These are phyloP conservation scores for Nasturtium officinale DNA, from an alignment of 345 rosid species.

Conservation along the genomic window DNA sequence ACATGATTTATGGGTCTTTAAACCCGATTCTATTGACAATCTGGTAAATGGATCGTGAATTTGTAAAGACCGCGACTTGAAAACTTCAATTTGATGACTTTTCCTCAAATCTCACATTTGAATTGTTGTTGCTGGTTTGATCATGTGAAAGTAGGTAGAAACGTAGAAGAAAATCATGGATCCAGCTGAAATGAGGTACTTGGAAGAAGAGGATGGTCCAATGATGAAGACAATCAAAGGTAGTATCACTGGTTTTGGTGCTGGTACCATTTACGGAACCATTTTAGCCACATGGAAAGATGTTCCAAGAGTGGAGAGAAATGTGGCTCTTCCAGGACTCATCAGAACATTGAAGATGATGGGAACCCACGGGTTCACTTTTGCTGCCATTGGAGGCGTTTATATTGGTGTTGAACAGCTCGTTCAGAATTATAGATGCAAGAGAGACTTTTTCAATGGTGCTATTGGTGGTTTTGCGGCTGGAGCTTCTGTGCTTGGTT, in stretches of 20 bases:
- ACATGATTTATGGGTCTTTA: not conserved
- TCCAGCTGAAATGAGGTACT: conserved; percentile 80
- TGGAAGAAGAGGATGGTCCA: conserved; percentile 81
- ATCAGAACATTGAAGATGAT: conserved; percentile 89
- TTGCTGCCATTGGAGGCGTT: conserved; percentile 97
- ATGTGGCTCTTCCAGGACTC: conserved; percentile 89
- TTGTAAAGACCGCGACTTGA: not conserved
- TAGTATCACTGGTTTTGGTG: conserved; percentile 71
- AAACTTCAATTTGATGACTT: conserved; percentile 8
- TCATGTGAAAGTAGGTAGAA: conserved; percentile 24
- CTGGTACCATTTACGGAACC: conserved; percentile 90
- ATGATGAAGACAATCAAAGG: conserved; percentile 83
- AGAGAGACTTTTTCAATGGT: conserved; percentile 90
- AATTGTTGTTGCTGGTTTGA: not conserved
- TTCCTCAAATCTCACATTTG: not conserved
- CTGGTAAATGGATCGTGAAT: conserved; percentile 6
- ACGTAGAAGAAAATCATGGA: conserved; percentile 54
- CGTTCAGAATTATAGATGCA: conserved; percentile 65
- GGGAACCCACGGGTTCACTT: conserved; percentile 88
- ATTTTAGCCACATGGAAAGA: conserved; percentile 89
- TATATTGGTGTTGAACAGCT: conserved; percentile 98
- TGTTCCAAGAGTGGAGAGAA: conserved; percentile 97
- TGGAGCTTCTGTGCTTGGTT: conserved; percentile 88
- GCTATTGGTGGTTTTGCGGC: conserved; percentile 95
- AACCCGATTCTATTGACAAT: conserved; percentile 13